phyloP scores from a whole-genome alignment of 495 filamentous ascomycete species.

The Cryomyces antarcticus region DNA sequence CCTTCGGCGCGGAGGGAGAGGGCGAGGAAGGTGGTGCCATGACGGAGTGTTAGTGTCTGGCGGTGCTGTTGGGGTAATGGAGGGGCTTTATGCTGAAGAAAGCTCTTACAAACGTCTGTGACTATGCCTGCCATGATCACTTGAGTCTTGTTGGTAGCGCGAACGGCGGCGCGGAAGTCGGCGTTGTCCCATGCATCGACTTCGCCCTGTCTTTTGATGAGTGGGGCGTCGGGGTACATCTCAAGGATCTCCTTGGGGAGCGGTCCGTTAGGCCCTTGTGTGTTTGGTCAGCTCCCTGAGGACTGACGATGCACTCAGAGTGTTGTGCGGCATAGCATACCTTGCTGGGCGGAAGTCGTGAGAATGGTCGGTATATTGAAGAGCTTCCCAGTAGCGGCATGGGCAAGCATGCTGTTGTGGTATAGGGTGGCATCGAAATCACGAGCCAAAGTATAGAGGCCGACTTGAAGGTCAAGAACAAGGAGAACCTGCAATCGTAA shows the following conservation, averaged over 20 bases:
- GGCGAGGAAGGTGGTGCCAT: constrained; percentile 48
- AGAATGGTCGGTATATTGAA: constrained; percentile 52
- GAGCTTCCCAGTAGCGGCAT: constrained; percentile 41
- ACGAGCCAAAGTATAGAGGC: constrained; percentile 41
- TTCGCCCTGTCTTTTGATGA: constrained; percentile 51
- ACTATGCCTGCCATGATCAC: constrained; percentile 55
- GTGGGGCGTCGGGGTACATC: constrained; percentile 44
- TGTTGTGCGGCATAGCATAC: background rate
- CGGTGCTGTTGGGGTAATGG: background rate
- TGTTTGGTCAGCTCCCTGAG: too few relatives aligned
- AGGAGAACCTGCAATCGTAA: constrained; percentile 28
- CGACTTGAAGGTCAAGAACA: constrained; percentile 53
- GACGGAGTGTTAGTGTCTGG: background rate
- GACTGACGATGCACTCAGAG: background rate
- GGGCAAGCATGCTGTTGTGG: constrained; percentile 47
- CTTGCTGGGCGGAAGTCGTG: constrained; percentile 41
- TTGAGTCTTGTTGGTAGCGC: constrained; percentile 44
- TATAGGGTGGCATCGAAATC: constrained; percentile 43
- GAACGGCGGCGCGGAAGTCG: constrained; percentile 46
- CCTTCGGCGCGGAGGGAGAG: constrained; percentile 50
- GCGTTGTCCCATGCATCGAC: constrained; percentile 66
- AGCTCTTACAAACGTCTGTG: constrained; percentile 48
- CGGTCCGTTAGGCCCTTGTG: constrained; percentile 42
- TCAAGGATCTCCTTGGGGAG: constrained; percentile 48
- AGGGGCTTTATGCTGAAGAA: background rate